Evolutionary conservation across 805 yeast species (phyloP).

Genomic region (Kluyveromyces nonfermentans): DNA sequence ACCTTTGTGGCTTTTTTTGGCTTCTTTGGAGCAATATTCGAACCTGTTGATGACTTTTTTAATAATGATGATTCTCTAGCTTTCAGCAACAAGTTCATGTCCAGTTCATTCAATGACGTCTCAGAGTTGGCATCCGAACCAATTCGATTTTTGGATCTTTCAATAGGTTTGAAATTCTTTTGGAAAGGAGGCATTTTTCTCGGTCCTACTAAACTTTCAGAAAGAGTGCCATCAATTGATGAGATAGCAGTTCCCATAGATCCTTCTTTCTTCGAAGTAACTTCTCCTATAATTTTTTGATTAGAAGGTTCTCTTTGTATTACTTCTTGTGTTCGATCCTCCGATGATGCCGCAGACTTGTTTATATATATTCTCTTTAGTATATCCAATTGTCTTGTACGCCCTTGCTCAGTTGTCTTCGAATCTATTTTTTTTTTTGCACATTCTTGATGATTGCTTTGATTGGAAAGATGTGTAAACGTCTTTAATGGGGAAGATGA

Average conservation of each 20-base stretch:
- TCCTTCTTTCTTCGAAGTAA: not conserved
- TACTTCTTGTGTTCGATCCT: not conserved
- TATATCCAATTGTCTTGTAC: not conserved
- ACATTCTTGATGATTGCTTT: not conserved
- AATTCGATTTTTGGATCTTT: not conserved
- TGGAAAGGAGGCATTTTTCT: not conserved
- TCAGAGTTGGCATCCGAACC: conserved; percentile 1
- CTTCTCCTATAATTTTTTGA: not conserved
- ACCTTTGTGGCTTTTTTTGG: not conserved
- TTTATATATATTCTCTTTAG: not conserved
- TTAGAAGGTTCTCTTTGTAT: not conserved
- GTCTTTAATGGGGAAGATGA: not conserved
- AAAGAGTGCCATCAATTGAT: not conserved
- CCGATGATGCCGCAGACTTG: not conserved
- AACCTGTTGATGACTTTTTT: not conserved
- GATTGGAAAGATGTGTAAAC: not conserved
- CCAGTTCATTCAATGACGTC: conserved; percentile 1
- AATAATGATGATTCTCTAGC: conserved; percentile 2
- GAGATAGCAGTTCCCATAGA: not conserved
- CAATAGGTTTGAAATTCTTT: not conserved
- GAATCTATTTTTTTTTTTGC: not conserved
- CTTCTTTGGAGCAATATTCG: not conserved
- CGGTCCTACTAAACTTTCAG: not conserved
- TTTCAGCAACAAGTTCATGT: not conserved
- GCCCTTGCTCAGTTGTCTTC: not conserved